phyloP scores from a whole-genome alignment of 345 rosid genomes.

The Sisymbrium altissimum region DNA sequence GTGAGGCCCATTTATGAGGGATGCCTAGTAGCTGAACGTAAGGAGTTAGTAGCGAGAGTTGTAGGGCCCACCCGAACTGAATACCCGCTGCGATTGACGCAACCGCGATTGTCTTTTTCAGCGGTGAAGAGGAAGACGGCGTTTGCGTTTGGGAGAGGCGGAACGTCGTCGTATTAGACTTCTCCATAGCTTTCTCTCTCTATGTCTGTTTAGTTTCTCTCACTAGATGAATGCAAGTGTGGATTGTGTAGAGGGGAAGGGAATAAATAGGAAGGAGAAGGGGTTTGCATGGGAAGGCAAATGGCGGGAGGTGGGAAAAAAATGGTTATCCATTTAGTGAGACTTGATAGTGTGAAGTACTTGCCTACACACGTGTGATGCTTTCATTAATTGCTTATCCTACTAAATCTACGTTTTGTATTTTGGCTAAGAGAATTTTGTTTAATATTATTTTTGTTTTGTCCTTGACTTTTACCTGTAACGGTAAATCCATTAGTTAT shows the following conservation, averaged over 20 bases:
- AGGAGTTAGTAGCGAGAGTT: conserved; percentile 75
- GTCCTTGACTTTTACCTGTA: background rate
- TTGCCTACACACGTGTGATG: conserved; percentile 9
- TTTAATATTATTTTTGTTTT: background rate
- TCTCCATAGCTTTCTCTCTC: background rate
- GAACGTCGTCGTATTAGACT: background rate
- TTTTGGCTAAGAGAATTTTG: background rate
- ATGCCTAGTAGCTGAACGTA: conserved; percentile 80
- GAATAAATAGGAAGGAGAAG: background rate
- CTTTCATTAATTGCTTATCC: background rate
- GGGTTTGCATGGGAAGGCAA: conserved; percentile 23
- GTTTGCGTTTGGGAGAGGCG: background rate
- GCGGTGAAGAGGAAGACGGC: background rate
- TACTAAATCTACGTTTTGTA: background rate
- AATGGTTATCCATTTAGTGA: conserved; percentile 3
- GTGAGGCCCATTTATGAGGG: conserved; percentile 74
- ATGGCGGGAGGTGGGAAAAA: conserved; percentile 19
- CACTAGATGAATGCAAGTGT: background rate
- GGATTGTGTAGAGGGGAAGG: background rate
- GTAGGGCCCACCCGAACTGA: conserved; percentile 90
- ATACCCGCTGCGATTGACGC: conserved; percentile 78
- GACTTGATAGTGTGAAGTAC: background rate
- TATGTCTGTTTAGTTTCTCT: background rate
- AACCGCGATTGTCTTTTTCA: conserved; percentile 47
- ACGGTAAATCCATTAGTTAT: background rate